Evolutionary conservation across 371 early-diverging fungal genomes (phyloP), one percentile per base, ranked within the genome.

Genomic region (Basidiobolus meristosporus): DNA sequence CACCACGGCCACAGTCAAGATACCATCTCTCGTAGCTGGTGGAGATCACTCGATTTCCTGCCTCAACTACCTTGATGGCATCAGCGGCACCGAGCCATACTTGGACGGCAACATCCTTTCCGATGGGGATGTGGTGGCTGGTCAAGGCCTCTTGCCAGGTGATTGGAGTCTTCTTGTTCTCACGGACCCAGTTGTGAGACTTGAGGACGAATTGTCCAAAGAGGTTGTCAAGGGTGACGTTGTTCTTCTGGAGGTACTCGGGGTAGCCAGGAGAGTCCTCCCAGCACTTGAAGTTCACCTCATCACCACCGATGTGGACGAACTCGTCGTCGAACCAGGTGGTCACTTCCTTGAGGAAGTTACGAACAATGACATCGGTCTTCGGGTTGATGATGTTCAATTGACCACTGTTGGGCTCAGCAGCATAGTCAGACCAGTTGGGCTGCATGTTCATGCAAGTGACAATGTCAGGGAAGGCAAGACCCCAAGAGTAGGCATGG

Each of bases 281-380:
- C 68, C 71, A 85, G 54, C 81, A 82, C n/a, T 62, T 58, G 9
- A 58, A 47, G 33, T 73, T 74, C 43, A 82, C 68, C 49, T 85
- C 85, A 56, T 85, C 85, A 41, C 73, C 76, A 38, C 82, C 80
- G 12, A 70, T 53, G 49, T 85, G 83, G 53, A 73, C 70, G 41
- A 63, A 54, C 7, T 68, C 45, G 52, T 83, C 86, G 1, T 65
- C 56, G 56, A 85, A 85, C 5, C 52, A 45, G 4, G 36, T 35
- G 17, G 71, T 44, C 35, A 63, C 64, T 49, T 81, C 82, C 39
- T 63, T 53, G 43, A 80, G 48, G 15, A 85, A 36, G 31, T 72
- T 62, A 34, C 65, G 62, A 38, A 77, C 57, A 11, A 83, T 56
- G 2, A 57, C 42, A 45, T 65, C 62, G 3, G 74, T 58, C 7